Evolutionary conservation across 2,329 filamentous ascomycete genomes (phyloP).

Genomic region (Hymenoscyphus salicellus): DNA sequence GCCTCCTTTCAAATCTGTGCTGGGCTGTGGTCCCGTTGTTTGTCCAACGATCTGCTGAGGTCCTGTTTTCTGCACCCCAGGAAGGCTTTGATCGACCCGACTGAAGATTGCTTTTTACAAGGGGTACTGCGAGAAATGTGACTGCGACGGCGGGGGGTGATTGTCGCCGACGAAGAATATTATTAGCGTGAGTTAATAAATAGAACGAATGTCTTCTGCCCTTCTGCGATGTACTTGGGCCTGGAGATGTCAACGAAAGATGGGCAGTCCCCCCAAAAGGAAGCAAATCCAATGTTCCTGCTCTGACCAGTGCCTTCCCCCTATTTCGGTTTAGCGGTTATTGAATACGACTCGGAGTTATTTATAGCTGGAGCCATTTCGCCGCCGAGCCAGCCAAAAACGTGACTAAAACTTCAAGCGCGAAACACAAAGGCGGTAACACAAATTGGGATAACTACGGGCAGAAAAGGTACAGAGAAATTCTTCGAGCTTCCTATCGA

Average conservation of each 20-base stretch:
- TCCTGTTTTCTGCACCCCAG: slow-evolving; percentile 6
- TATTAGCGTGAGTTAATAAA: neutral
- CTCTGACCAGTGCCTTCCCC: slow-evolving; percentile 8
- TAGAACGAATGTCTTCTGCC: neutral
- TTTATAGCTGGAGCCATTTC: slow-evolving; percentile 7
- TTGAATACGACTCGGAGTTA: slow-evolving; percentile 7
- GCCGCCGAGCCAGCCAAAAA: neutral
- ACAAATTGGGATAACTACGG: neutral
- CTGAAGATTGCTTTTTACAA: neutral
- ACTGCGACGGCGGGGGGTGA: neutral
- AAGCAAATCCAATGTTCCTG: slow-evolving; percentile 16
- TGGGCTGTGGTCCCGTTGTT: slow-evolving; percentile 2
- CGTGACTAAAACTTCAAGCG: neutral
- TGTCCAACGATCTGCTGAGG: slow-evolving; percentile 4
- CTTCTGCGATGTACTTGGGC: neutral
- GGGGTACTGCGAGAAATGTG: neutral
- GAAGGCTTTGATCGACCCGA: neutral
- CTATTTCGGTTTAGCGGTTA: neutral
- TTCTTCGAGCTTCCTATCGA: slow-evolving; percentile 2
- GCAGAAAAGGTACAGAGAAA: slow-evolving; percentile 9
- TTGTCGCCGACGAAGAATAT: neutral
- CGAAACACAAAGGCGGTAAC: neutral
- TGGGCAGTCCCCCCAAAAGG: neutral
- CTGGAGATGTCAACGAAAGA: slow-evolving; percentile 8
- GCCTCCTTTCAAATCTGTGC: neutral